Evolutionary conservation across 441 rosid species (phyloP), one percentile per base, ranked within the genome.

Genomic region (Mallotus repandus): DNA sequence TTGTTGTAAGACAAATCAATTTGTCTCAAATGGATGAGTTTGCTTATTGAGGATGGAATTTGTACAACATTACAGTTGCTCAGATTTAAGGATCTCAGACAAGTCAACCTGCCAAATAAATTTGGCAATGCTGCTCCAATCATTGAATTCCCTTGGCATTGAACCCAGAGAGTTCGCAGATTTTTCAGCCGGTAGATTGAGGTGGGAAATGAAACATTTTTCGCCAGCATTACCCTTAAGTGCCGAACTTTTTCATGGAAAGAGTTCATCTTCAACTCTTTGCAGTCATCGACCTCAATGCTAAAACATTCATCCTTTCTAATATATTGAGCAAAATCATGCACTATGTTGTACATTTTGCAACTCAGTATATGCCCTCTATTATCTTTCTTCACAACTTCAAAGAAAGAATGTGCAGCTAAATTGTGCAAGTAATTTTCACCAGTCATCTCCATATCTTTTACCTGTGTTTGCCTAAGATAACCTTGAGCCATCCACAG

Each of bases 11-110:
- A 70, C 73, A 78, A 66, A 18, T 78, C 32, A 12, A 81, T 70
- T 15, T 32, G 57, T 58, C 80, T 76, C 16, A 79, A 49, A n/a
- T 62, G 80, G 15, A 63, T 25, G 49, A 81, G 41, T n/a, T 49
- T 66, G 8, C 48, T 60, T 53, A 69, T 49, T 6, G 45, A 43
- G 10, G 46, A 16, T 8, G 74, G 78, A 43, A 82, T 56, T 25
- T 62, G 69, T 15, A 2, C 2, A 5, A 69, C 7, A 9, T 16
- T 5, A 16, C 72, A 58, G 16, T 19, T 15, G 15, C 22, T 14
- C 70, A 67, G n/a, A 59, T 67, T 67, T 52, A 67, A 52, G 70
- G 41, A n/a, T 52, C 76, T 46, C 8, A 72, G 29, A 64, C 56
- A 55, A 21, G 62, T 72, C 53, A 72, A 16, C 16, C 32, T 21